Base-by-base conservation (phyloP, 352 stramenopile genomes). In the Globisporangium camurandrum region DNA sequence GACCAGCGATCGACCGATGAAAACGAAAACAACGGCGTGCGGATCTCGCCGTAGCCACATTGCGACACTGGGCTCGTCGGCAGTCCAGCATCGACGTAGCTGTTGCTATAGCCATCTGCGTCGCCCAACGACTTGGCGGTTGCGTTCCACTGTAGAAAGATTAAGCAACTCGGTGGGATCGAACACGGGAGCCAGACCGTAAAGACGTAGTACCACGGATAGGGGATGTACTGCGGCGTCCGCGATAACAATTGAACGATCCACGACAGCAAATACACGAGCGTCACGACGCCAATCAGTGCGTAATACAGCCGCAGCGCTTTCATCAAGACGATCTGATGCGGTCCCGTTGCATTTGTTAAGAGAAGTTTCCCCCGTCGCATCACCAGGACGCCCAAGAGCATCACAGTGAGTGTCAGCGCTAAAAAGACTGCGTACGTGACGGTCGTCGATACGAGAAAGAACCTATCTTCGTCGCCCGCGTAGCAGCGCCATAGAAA, bases 201-300 rank as follows among this genome's bases (percentile, higher is more conserved):
- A 52, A 89, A 92, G 59, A 94, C 82, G 67, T 94, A 94, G 57
- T 76, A 94, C 81, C 78, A 90, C n/a, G 82, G 81, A 59, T 93
- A 92, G 26, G 79, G 72, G 16, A 95, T 83, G 2, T 71, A 73
- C 4, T 55, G 57, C 10, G 71, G 66, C 14, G 60, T 70, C 1
- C 78, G 72, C 19, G 75, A 88, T 55, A 84, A 68, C 51, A 95
- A 75, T 55, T 95, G 81, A 10, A 93, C 67, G 19, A 90, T 61
- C 75, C 79, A 95, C 10, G 84, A 90, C 2, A 95, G 56, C 23
- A 95, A 57, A 42, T 93, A 95, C 43, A 92, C 82, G 22, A 83
- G 44, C 12, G 84, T 95, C 27, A 95, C 84, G 37, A 95, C 70
- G 11, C 77, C 81, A 24, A 95, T 93, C 7, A 95, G 64, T 6